Evolutionary conservation across 345 rosid genomes (phyloP), one percentile per base, ranked within the genome.

Genomic region (Salix arbutifolia): DNA sequence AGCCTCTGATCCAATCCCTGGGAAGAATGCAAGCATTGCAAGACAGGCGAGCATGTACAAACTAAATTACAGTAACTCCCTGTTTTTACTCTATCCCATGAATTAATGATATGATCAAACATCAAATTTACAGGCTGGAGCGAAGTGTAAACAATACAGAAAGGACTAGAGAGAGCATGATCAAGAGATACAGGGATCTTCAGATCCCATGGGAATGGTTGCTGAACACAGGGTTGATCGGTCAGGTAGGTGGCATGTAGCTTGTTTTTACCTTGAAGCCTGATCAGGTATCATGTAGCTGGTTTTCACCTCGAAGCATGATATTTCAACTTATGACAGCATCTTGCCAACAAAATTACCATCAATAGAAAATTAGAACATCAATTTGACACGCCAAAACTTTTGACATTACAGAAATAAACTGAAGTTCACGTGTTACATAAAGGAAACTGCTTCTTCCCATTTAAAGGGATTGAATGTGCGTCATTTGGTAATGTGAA

Each of bases 201-300:
- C 93, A 92, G 80, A 93, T 96, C 82, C 99, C 98, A 1, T 96
- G 98, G 91, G 92, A 90, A 69, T 96, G 99, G 98, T 88, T 96
- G 94, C 85, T 89, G 35, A 89, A 91, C 53, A 73, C 92, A 3
- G 98, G 96, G 40, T 70, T 93, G 74, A 81, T 91, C 44, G 94
- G 99, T 76, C 98, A 90, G 96, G 99, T 93, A 82, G 83, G 87
- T 85, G 66, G 37, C 70, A 65, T 58, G 44, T 74, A 80, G n/a
- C 80, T 83, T 10, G 48, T 44, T 72, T 67, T 73, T 72, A 75
- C 64, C 72, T 71, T 69, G 68, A 67, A 31, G 44, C 65, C 21
- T 61, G 71, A 76, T n/a, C 44, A 82, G 83, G 87, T 85, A 69
- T n/a, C 70, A 65, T 58, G 44, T 74, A 80, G n/a, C 80, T 83